A percentile compares a stretch with the other conserved stretches of the same genome.
Evolutionary conservation across 2,329 filamentous ascomycete species (phyloP).

Genomic region (Epichloe gansuensis): DNA sequence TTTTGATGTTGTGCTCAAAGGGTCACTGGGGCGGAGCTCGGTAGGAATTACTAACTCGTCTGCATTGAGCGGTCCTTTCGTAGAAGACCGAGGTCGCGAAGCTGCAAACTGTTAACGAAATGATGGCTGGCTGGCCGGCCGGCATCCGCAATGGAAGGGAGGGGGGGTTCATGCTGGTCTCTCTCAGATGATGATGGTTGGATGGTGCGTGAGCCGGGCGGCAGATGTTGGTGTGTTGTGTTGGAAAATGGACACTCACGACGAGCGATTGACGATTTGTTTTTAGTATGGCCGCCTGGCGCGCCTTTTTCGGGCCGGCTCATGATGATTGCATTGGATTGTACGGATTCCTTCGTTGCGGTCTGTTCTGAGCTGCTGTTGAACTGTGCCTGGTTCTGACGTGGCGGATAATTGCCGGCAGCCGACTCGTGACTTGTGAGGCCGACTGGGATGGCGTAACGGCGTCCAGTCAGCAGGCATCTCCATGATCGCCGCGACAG

Average conservation of each 20-base stretch:
- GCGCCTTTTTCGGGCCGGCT: conserved; percentile 1
- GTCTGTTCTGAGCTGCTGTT: background rate
- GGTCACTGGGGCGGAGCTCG: background rate
- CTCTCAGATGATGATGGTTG: background rate
- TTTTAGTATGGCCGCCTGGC: conserved; percentile 3
- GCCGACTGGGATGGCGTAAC: no score
- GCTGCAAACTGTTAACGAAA: conserved; percentile 2
- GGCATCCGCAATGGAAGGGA: background rate
- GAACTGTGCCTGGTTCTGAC: background rate
- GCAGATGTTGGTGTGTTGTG: no score
- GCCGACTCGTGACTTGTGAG: no score
- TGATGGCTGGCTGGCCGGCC: background rate
- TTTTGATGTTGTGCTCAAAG: conserved; percentile 4
- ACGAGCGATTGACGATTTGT: conserved; percentile 6
- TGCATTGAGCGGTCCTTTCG: conserved; percentile 7
- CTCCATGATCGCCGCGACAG: no score
- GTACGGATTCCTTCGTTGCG: background rate
- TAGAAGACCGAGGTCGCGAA: conserved; percentile 8
- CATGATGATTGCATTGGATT: conserved; percentile 1
- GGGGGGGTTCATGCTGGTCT: background rate
- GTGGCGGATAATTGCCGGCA: background rate
- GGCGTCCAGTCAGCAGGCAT: no score
- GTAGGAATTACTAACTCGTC: conserved; percentile 6
- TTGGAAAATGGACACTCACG: conserved; percentile 2
- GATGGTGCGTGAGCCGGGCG: no score